A percentile compares a stretch with the other conserved stretches of the same genome.
Conservation (phyloP, 2,329 filamentous ascomycete species). For the Escovopsis sp. region DNA sequence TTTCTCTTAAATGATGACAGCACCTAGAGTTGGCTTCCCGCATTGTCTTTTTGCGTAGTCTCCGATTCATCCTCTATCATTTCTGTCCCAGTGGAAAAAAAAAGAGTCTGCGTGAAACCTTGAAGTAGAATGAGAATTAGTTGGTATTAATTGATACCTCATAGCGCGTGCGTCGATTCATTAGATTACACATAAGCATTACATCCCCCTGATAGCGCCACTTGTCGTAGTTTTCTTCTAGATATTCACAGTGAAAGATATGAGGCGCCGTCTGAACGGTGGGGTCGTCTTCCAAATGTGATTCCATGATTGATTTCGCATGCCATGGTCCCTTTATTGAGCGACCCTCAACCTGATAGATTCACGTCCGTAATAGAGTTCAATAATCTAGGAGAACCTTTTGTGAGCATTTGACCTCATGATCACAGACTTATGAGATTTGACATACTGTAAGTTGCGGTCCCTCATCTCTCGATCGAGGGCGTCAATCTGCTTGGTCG, state of each 20-base stretch:
- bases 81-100: too few relatives aligned
- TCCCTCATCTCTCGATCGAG: slow-evolving; percentile 43
- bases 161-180: background rate
- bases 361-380: slow-evolving; percentile 8
- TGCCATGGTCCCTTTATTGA: background rate
- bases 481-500: slow-evolving; percentile 34
- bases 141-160: background rate
- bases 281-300: too few relatives aligned
- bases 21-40: too few relatives aligned
- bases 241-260: too few relatives aligned
- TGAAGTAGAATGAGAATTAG: background rate
- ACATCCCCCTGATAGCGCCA: too few relatives aligned
- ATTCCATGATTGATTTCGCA: too few relatives aligned
- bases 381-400: slow-evolving; percentile 1
- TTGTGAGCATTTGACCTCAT: background rate
- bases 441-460: slow-evolving; percentile 33
- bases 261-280: too few relatives aligned
- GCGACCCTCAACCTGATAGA: slow-evolving; percentile 1
- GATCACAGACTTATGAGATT: slow-evolving; percentile 8
- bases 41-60: too few relatives aligned
- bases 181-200: too few relatives aligned
- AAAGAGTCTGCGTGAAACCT: background rate
- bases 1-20: too few relatives aligned
- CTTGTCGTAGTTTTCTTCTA: background rate
- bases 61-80: too few relatives aligned